Percentiles rank a stretch among this genome's conserved stretches.
Conservation (phyloP, 352 stramenopile genomes). For the Phytophthora citricola region DNA sequence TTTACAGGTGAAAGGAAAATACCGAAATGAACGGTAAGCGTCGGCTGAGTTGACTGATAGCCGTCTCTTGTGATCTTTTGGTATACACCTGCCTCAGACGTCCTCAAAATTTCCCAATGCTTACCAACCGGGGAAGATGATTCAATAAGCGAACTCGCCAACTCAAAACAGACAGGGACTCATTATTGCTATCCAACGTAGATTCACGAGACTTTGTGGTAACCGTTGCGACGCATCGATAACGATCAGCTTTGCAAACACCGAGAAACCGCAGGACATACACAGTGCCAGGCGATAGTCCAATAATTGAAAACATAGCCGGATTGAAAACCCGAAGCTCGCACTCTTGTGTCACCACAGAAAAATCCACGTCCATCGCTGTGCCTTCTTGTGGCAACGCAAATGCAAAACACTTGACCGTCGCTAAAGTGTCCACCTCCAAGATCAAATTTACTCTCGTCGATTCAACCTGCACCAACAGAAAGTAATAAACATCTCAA, state of each 20-base stretch:
- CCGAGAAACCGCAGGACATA: constrained; percentile 56
- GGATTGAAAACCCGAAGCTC: constrained; percentile 27
- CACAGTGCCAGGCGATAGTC: constrained; percentile 31
- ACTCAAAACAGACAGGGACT: not conserved
- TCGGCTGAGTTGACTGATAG: constrained; percentile 12
- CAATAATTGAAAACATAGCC: constrained; percentile 21
- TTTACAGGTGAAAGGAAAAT: constrained; percentile 23
- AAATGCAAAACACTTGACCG: constrained; percentile 51
- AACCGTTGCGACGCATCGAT: constrained; percentile 36
- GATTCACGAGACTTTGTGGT: constrained; percentile 19
- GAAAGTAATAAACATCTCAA: not conserved
- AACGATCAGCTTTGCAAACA: constrained; percentile 39
- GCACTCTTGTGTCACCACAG: constrained; percentile 10
- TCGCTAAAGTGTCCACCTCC: constrained; percentile 38
- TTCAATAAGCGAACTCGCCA: constrained; percentile 27
- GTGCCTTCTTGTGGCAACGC: not conserved
- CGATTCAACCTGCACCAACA: constrained; percentile 23
- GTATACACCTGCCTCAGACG: constrained; percentile 23
- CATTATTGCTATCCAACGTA: not conserved
- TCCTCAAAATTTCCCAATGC: not conserved
- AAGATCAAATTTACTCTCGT: constrained; percentile 40
- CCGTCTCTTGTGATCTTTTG: constrained; percentile 15
- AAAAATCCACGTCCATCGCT: not conserved
- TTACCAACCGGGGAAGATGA: constrained; percentile 1
- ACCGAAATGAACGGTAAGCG: constrained; percentile 33